phyloP scores from a whole-genome alignment of 768 basidiomycete species.

The Calocybe indica region DNA sequence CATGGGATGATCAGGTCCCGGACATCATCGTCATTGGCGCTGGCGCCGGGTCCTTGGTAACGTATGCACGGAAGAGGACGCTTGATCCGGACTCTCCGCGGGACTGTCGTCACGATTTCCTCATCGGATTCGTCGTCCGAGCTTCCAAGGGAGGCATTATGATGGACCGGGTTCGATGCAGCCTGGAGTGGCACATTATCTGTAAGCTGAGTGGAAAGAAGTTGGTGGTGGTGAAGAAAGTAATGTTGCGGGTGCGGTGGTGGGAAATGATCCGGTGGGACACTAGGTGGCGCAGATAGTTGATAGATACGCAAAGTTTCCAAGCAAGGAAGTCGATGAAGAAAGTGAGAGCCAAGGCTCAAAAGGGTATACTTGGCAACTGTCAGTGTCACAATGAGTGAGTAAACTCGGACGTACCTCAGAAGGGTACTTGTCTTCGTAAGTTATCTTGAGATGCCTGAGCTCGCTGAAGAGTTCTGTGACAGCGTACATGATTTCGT shows the following conservation, averaged over 20 bases:
- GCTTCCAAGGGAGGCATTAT: too few relatives aligned
- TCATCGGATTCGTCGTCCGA: too few relatives aligned
- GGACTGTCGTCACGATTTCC: too few relatives aligned
- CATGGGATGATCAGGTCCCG: conserved; percentile 35
- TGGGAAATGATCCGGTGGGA: conserved; percentile 1
- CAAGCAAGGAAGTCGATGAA: conserved; percentile 27
- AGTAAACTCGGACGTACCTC: conserved; percentile 28
- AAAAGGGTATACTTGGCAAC: conserved; percentile 28
- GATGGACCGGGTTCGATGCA: too few relatives aligned
- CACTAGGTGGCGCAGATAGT: not conserved
- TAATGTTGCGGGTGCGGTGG: not conserved
- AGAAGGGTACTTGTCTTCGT: conserved; percentile 27
- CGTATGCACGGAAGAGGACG: not conserved
- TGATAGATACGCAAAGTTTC: conserved; percentile 33
- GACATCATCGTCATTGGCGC: conserved; percentile 21
- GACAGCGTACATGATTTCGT: conserved; percentile 38
- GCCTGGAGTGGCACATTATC: too few relatives aligned
- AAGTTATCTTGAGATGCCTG: conserved; percentile 33
- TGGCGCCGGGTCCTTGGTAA: conserved; percentile 4
- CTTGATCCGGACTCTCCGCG: too few relatives aligned
- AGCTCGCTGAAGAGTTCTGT: conserved; percentile 29
- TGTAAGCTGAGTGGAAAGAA: too few relatives aligned
- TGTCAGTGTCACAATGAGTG: not conserved
- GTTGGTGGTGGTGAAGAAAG: too few relatives aligned
- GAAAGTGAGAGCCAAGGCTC: conserved; percentile 37